These are phyloP conservation scores for Suillus clintonianus DNA, from an alignment of 768 basidiomycete genomes.

Conservation along the genomic window DNA sequence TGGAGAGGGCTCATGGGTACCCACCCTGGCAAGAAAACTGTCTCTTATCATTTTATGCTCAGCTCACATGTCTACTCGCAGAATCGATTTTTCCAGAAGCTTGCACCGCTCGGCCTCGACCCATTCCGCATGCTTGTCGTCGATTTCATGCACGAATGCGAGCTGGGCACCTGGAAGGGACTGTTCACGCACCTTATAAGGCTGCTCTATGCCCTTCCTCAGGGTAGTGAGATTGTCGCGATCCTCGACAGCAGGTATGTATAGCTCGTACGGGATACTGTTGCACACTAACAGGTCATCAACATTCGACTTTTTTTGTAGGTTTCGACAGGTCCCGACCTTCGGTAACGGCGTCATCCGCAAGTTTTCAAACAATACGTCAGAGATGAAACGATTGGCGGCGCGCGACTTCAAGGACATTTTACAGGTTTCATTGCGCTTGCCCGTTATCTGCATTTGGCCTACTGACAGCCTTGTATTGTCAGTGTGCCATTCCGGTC, in stretches of 20 bases:
- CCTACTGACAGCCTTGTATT: neutral
- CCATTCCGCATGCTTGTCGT: conserved; percentile 26
- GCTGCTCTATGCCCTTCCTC: conserved; percentile 17
- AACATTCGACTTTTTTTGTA: neutral
- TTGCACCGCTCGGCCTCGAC: conserved; percentile 19
- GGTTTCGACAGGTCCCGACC: neutral
- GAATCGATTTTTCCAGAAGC: conserved; percentile 34
- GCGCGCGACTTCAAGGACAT: conserved; percentile 1
- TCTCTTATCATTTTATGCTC: neutral
- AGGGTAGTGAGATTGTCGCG: neutral
- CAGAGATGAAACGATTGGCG: neutral
- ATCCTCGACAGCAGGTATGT: neutral
- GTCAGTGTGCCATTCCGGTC: conserved; percentile 36
- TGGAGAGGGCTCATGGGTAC: conserved; percentile 15
- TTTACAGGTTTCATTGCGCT: neutral
- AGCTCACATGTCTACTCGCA: neutral
- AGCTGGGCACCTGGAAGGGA: conserved; percentile 39
- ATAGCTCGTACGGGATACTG: conserved; percentile 5
- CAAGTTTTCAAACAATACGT: neutral
- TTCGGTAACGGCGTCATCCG: neutral
- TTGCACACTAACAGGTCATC: conserved; percentile 5
- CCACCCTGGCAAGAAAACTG: conserved; percentile 11
- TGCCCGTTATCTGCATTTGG: neutral
- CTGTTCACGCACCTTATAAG: conserved; percentile 36
- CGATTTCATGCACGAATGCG: conserved; percentile 42